phyloP scores from a whole-genome alignment of 2,329 filamentous ascomycete species.

The Capronia americana region DNA sequence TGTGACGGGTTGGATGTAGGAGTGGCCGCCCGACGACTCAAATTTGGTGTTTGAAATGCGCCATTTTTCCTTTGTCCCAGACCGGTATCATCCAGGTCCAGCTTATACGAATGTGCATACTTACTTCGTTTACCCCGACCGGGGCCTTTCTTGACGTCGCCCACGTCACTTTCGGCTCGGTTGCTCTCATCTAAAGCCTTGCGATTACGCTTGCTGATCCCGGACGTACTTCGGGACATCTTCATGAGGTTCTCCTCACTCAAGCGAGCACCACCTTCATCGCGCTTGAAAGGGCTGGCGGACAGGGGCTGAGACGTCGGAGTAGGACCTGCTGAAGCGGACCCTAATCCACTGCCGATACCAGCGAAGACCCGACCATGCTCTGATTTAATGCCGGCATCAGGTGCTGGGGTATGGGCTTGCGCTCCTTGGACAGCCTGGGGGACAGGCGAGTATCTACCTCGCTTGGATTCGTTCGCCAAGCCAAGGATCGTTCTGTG shows the following conservation, averaged over 20 bases:
- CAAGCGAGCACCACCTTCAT: conserved; percentile 55
- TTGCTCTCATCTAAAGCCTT: conserved; percentile 79
- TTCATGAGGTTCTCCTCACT: conserved; percentile 49
- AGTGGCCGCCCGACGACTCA: conserved; percentile 27
- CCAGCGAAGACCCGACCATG: conserved; percentile 95
- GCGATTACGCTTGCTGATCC: conserved; percentile 64
- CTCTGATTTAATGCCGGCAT: conserved; percentile 91
- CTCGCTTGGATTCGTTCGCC: conserved; percentile 75
- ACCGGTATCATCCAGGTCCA: conserved; percentile 36
- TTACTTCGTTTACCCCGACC: conserved; percentile 37
- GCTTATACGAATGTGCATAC: conserved; percentile 39
- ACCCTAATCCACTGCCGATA: conserved; percentile 75
- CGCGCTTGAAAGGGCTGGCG: conserved; percentile 58
- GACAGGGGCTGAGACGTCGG: conserved; percentile 33
- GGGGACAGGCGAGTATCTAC: conserved; percentile 83
- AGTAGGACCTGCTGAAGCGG: conserved; percentile 55
- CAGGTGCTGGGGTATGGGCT: conserved; percentile 77
- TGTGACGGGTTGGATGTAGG: conserved; percentile 32
- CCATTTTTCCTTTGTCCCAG: conserved; percentile 28
- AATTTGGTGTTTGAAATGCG: conserved; percentile 22
- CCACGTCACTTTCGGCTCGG: conserved; percentile 69
- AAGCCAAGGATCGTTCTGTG: conserved; percentile 76
- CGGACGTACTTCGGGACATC: conserved; percentile 51
- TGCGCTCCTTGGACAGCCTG: conserved; percentile 94
- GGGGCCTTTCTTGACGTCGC: conserved; percentile 39